A percentile compares a stretch with the other conserved stretches of the same genome.
Evolutionary conservation across 768 basidiomycete genomes (phyloP).

Genomic region (Lentinula guzmanii): DNA sequence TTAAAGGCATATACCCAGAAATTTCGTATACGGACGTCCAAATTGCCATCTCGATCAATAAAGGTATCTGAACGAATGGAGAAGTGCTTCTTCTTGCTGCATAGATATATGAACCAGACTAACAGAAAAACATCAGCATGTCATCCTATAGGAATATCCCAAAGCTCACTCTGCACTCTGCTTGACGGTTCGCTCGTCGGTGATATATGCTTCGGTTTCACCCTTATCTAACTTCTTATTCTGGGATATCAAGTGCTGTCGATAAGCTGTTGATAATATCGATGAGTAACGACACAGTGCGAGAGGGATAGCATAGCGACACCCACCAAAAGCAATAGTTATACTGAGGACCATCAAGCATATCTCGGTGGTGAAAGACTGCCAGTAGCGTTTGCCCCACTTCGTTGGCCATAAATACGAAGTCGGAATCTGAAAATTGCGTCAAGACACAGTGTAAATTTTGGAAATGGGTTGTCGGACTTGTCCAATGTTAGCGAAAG

Average conservation of each 20-base stretch:
- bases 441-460: background rate
- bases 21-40: background rate
- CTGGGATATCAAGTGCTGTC: constrained; percentile 9
- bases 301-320: background rate
- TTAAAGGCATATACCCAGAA: background rate
- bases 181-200: constrained; percentile 4
- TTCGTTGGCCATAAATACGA: constrained; percentile 15
- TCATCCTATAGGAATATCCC: background rate
- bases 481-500: constrained; percentile 34
- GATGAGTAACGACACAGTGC: background rate
- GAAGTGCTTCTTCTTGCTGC: constrained; percentile 6
- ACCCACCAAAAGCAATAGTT: constrained; percentile 14
- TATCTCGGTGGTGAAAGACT: constrained; percentile 15
- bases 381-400: constrained; percentile 16
- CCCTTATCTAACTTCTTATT: constrained; percentile 12
- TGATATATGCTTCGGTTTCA: constrained; percentile 8
- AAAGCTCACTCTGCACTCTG: constrained; percentile 10
- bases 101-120: constrained; percentile 8
- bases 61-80: constrained; percentile 3
- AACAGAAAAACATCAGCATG: background rate
- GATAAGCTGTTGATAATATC: constrained; percentile 1
- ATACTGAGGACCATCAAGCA: constrained; percentile 11
- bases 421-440: constrained; percentile 9
- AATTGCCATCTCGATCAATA: background rate
- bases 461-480: background rate